Percentiles rank a stretch among this genome's conserved stretches.
Evolutionary conservation across 495 filamentous ascomycete species (phyloP).

Genomic region (Podospora pseudopauciseta): DNA sequence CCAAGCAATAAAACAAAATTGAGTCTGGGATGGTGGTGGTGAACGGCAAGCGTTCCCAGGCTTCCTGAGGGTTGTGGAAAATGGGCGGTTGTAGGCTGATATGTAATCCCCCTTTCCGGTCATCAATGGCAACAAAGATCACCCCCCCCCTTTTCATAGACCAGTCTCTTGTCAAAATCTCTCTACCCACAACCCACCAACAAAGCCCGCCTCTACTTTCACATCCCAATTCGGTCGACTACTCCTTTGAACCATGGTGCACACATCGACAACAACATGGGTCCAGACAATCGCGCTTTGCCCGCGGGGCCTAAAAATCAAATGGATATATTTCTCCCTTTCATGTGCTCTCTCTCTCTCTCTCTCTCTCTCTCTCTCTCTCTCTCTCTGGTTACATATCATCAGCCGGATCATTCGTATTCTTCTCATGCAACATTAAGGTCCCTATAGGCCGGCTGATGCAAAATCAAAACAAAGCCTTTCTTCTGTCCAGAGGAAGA

Average conservation of each 20-base stretch:
- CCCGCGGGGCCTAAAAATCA: conserved; percentile 13
- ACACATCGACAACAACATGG: not conserved
- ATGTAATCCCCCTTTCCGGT: not conserved
- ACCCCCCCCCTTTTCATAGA: not conserved
- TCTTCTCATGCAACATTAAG: conserved; percentile 27
- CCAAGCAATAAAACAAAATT: too few relatives aligned
- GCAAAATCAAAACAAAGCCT: conserved; percentile 15
- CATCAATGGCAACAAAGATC: not conserved
- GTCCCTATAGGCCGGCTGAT: conserved; percentile 15
- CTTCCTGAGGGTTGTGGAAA: too few relatives aligned
- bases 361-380: not conserved
- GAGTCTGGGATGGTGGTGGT: too few relatives aligned
- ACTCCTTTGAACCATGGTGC: not conserved
- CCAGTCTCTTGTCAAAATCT: not conserved
- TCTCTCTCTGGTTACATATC: conserved; percentile 5
- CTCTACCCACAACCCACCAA: not conserved
- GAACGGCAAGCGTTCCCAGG: too few relatives aligned
- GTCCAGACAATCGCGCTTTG: not conserved
- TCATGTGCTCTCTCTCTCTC: not conserved
- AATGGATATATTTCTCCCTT: conserved; percentile 19
- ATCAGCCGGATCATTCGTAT: conserved; percentile 24
- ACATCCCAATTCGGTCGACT: not conserved
- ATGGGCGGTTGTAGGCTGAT: not conserved
- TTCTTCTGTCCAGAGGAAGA: conserved; percentile 26
- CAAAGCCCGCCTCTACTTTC: not conserved